These are phyloP conservation scores for Cyclotella baltica DNA, from an alignment of 108 stramenopile species.

Conservation along the genomic window DNA sequence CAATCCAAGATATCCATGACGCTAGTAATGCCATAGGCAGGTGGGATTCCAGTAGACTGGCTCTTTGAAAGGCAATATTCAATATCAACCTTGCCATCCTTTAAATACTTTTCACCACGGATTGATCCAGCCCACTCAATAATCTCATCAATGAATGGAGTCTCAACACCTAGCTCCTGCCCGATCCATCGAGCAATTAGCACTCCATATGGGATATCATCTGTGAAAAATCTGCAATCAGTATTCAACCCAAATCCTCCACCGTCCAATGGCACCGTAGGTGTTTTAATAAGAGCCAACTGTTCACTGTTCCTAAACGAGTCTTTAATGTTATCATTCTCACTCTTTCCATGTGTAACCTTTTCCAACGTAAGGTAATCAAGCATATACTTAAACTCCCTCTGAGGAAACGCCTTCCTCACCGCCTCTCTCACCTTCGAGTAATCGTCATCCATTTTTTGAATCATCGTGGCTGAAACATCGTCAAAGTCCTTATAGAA, in stretches of 20 bases:
- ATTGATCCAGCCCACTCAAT: constrained; percentile 55
- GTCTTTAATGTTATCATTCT: constrained; percentile 45
- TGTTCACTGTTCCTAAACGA: constrained; percentile 54
- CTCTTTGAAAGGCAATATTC: constrained; percentile 31
- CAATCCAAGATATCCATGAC: constrained; percentile 49
- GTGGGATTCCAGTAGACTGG: constrained; percentile 49
- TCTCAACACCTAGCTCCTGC: constrained; percentile 47
- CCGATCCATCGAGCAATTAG: constrained; percentile 57
- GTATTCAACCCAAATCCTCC: constrained; percentile 44
- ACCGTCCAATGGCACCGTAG: constrained; percentile 36
- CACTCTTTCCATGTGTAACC: constrained; percentile 42
- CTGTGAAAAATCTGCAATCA: constrained; percentile 54
- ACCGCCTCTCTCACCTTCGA: constrained; percentile 47
- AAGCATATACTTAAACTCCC: constrained; percentile 60
- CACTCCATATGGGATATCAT: constrained; percentile 64
- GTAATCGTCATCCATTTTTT: constrained; percentile 53
- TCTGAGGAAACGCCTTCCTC: constrained; percentile 43
- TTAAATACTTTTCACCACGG: constrained; percentile 47
- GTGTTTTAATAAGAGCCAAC: constrained; percentile 59
- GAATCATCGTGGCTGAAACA: constrained; percentile 46
- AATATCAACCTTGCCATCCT: constrained; percentile 51
- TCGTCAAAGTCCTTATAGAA: constrained; percentile 66
- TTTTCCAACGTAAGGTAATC: constrained; percentile 56
- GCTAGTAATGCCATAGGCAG: constrained; percentile 45
- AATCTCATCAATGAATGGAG: constrained; percentile 62